A percentile compares a stretch with the other conserved stretches of the same genome.
These are phyloP conservation scores for Phytophthora tubulina DNA, from an alignment of 352 stramenopile species.

Conservation along the genomic window DNA sequence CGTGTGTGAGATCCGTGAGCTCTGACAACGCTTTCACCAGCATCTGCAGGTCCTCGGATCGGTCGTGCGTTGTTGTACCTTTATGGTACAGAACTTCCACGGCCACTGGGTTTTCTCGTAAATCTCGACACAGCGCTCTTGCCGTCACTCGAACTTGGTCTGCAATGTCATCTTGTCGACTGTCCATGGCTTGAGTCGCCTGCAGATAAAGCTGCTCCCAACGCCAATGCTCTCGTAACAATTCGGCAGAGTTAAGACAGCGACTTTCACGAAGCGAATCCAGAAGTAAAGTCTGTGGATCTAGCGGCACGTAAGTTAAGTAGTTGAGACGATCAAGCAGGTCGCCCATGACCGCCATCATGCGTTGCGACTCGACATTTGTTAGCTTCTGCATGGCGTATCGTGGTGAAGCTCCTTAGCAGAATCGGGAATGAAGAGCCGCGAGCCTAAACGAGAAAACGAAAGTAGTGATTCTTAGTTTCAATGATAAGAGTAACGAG, in stretches of 20 bases:
- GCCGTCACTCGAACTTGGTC: conserved; percentile 81
- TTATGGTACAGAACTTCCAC: conserved; percentile 84
- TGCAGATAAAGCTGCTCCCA: conserved; percentile 81
- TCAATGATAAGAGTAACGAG: not conserved
- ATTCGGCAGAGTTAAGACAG: conserved; percentile 62
- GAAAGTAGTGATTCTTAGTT: not conserved
- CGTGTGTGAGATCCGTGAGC: conserved; percentile 83
- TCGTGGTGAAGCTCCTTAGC: not conserved
- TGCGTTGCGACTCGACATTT: conserved; percentile 89
- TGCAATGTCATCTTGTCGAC: conserved; percentile 70
- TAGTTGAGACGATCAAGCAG: conserved; percentile 88
- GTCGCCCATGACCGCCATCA: conserved; percentile 90
- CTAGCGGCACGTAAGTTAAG: conserved; percentile 84
- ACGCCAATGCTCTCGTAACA: conserved; percentile 80
- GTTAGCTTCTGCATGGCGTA: conserved; percentile 86
- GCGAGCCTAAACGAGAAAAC: conserved; percentile 7
- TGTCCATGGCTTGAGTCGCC: conserved; percentile 66
- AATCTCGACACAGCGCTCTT: conserved; percentile 71
- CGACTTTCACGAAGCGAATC: conserved; percentile 68
- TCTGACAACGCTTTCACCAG: conserved; percentile 83
- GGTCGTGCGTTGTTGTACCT: conserved; percentile 58
- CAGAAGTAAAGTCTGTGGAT: conserved; percentile 65
- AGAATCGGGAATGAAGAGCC: conserved; percentile 23
- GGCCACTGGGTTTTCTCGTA: conserved; percentile 78
- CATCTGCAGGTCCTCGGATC: conserved; percentile 75